A percentile compares a stretch with the other conserved stretches of the same genome.
Evolutionary conservation across 139 green algal species (phyloP).

Genomic region (Auxenochlorella pyrenoidosa): DNA sequence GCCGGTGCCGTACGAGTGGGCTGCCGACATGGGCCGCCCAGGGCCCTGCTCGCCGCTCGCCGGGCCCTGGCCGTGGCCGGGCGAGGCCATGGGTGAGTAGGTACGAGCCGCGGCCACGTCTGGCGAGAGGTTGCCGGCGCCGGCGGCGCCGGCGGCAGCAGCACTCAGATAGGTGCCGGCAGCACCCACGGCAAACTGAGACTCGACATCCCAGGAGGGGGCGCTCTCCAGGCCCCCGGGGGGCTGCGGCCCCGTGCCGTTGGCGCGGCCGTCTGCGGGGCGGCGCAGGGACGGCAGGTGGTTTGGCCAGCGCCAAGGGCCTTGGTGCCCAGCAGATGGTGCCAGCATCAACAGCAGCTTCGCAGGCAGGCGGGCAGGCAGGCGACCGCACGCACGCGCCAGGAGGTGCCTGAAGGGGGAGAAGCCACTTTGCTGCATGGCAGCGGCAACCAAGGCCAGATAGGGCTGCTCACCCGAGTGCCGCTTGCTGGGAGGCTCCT

Average conservation of each 20-base stretch:
- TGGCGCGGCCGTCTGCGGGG: not conserved
- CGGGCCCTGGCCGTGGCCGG: not conserved
- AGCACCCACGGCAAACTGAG: constrained; percentile 23
- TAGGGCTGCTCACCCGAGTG: not conserved
- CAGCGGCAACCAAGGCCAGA: not conserved
- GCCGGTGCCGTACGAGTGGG: not conserved
- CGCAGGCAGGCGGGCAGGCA: too few relatives aligned
- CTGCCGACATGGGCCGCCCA: not conserved
- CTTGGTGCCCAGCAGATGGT: too few relatives aligned
- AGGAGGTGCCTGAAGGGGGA: not conserved
- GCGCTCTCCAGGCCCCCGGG: not conserved
- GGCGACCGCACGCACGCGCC: too few relatives aligned
- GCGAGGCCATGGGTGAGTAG: constrained; percentile 4
- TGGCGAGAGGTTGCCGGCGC: not conserved
- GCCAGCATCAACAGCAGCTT: too few relatives aligned
- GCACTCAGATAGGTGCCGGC: not conserved
- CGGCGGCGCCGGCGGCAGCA: not conserved
- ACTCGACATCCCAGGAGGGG: constrained; percentile 26
- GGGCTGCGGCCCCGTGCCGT: not conserved
- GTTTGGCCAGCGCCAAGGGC: not conserved
- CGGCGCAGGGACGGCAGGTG: not conserved
- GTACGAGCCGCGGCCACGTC: not conserved
- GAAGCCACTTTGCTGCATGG: not conserved
- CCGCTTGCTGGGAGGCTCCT: constrained; percentile 25
- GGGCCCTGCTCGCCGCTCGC: not conserved